Evolutionary conservation across 2,329 filamentous ascomycete species (phyloP).

Genomic region (Cladosporium sp.): DNA sequence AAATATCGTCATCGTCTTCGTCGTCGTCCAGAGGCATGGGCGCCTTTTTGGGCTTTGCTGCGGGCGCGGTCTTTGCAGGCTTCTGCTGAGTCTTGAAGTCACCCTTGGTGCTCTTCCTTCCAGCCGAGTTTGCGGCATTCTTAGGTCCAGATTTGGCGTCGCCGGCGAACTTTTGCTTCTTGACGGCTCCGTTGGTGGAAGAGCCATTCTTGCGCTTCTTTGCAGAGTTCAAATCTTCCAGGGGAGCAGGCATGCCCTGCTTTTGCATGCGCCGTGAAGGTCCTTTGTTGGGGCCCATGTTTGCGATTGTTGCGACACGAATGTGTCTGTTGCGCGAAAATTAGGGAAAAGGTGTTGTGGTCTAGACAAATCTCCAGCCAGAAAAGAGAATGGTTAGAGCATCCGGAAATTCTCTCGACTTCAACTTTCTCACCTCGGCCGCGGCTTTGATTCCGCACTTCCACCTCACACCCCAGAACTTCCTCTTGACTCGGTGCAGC

Average conservation of each 20-base stretch:
- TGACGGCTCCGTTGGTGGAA: constrained; percentile 50
- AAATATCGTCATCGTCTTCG: constrained; percentile 30
- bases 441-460: constrained; percentile 3
- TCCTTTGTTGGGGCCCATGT: constrained; percentile 6
- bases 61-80: constrained; percentile 20
- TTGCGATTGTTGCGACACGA: constrained; percentile 4
- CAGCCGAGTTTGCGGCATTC: constrained; percentile 26
- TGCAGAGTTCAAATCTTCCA: constrained; percentile 70
- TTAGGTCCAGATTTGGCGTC: constrained; percentile 33
- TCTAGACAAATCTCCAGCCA: background rate
- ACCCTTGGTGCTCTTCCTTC: constrained; percentile 26
- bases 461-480: background rate
- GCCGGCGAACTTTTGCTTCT: constrained; percentile 61
- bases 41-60: constrained; percentile 31
- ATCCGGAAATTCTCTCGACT: constrained; percentile 7
- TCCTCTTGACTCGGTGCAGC: too few species aligned
- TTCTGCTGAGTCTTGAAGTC: constrained; percentile 29
- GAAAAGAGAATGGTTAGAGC: background rate
- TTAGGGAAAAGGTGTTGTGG: background rate
- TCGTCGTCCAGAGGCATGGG: constrained; percentile 30
- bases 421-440: background rate
- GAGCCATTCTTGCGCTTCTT: constrained; percentile 80
- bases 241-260: constrained; percentile 77
- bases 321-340: constrained; percentile 1
- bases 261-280: constrained; percentile 78